Evolutionary conservation across 805 yeast genomes (phyloP), one percentile per base, ranked within the genome.

Genomic region (Yarrowia osloensis): DNA sequence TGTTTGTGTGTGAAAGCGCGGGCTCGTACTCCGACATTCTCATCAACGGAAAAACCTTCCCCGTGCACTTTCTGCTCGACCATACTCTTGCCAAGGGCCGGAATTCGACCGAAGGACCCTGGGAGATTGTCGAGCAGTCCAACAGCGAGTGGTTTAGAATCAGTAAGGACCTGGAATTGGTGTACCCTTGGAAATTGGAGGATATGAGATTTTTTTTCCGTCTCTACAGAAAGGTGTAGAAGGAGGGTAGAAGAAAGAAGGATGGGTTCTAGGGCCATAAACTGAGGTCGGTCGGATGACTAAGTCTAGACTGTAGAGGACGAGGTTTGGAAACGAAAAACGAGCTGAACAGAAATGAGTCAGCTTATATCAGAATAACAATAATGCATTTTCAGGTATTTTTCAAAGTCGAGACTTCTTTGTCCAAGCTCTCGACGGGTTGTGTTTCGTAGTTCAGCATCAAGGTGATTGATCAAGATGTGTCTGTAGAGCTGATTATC

Each of bases 201-300:
- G 91, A 89, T 74, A 91, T 91, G 97, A 82, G 97, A 69, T 90
- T 89, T 75, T 91, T 91, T 75, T 87, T 88, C 75, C 81, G 96
- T 71, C 77, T 91, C 55, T 91, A 90, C 77, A 80, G 83, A 71
- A 87, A 85, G 79, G 81, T 77, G 69, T 83, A 71, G 52, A n/a
- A 4, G 31, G 13, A n/a, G 47, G 7, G 3, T 19, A 22, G 26
- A 11, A 9, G n/a, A 15, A 24, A 9, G n/a, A n/a, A n/a, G n/a
- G n/a, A n/a, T n/a, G n/a, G n/a, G n/a, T n/a, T n/a, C n/a, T n/a
- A n/a, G n/a, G n/a, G n/a, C n/a, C n/a, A n/a, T n/a, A n/a, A n/a
- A n/a, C n/a, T n/a, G n/a, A n/a, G n/a, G n/a, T n/a, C n/a, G n/a
- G n/a, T n/a, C n/a, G n/a, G n/a, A n/a, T n/a, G n/a, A n/a, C n/a